A percentile compares a stretch with the other conserved stretches of the same genome.
Evolutionary conservation across 1,284 basidiomycete species (phyloP).

Genomic region (Microbotryum saponariae): DNA sequence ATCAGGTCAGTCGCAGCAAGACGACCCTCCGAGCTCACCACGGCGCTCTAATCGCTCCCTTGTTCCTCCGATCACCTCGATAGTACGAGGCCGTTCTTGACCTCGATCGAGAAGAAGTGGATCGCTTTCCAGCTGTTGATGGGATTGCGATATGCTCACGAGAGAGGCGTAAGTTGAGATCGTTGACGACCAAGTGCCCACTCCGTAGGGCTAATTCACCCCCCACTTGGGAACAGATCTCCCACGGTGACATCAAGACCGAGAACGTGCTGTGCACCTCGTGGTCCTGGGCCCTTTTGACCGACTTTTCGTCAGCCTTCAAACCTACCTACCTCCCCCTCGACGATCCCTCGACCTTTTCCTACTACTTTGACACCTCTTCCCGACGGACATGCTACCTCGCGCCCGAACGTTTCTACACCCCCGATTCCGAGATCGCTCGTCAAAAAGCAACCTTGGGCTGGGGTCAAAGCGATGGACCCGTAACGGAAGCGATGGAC

Average conservation of each 20-base stretch:
- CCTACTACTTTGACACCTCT: conserved; percentile 95
- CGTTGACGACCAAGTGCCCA: neutral
- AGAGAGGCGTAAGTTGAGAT: conserved; percentile 49
- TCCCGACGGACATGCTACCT: conserved; percentile 89
- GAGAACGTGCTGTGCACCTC: conserved; percentile 96
- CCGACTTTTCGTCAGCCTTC: conserved; percentile 87
- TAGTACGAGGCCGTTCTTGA: conserved; percentile 92
- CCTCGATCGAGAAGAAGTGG: conserved; percentile 92
- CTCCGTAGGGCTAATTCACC: neutral
- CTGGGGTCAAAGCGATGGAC: conserved; percentile 57
- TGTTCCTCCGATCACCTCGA: neutral
- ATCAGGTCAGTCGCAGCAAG: conserved; percentile 63
- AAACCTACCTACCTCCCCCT: conserved; percentile 93
- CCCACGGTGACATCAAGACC: conserved; percentile 96
- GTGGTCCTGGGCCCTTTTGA: conserved; percentile 90
- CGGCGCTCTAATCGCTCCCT: neutral
- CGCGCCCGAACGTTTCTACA: conserved; percentile 92
- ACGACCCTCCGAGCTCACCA: neutral
- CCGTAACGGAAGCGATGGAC: conserved; percentile 93
- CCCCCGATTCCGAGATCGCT: conserved; percentile 60
- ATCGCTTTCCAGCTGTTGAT: conserved; percentile 88
- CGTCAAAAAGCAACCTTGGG: conserved; percentile 31
- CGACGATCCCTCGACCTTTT: conserved; percentile 95
- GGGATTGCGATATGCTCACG: conserved; percentile 73
- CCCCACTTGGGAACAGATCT: conserved; percentile 50